Evolutionary conservation across 306 rosid genomes (phyloP).

Genomic region (Corylus heterophylla): DNA sequence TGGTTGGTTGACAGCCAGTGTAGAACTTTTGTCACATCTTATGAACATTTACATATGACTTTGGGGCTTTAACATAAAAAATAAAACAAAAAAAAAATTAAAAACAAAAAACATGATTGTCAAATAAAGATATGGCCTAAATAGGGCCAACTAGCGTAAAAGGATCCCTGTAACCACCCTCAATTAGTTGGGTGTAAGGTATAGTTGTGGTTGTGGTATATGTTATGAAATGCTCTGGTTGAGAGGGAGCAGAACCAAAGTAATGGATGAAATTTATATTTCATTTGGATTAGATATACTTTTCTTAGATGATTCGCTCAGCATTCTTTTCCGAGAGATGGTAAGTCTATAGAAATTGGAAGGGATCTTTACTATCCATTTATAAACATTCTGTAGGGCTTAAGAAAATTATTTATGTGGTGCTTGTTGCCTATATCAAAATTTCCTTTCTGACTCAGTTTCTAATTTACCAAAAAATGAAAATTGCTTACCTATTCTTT

Average conservation of each 20-base stretch:
- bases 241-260: background rate
- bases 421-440: background rate
- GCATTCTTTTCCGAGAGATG: slow-evolving; percentile 2
- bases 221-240: slow-evolving; percentile 4
- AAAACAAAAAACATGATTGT: background rate
- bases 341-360: background rate
- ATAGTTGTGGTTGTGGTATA: background rate
- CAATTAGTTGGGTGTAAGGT: background rate
- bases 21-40: background rate
- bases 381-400: background rate
- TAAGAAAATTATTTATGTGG: background rate
- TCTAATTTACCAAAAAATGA: background rate
- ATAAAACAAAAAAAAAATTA: background rate
- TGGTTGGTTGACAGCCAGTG: background rate
- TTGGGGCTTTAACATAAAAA: background rate
- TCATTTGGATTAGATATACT: background rate
- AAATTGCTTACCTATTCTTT: slow-evolving; percentile 7
- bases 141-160: background rate
- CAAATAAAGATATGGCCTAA: background rate
- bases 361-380: background rate
- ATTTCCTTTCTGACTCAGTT: slow-evolving; percentile 13
- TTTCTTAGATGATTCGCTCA: background rate
- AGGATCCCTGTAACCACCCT: background rate
- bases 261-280: background rate
- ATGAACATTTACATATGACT: background rate